Percentiles rank a stretch among this genome's conserved stretches.
These are phyloP conservation scores for Pseudogymnoascus sp. DNA, from an alignment of 2,329 filamentous ascomycete species.

Conservation along the genomic window DNA sequence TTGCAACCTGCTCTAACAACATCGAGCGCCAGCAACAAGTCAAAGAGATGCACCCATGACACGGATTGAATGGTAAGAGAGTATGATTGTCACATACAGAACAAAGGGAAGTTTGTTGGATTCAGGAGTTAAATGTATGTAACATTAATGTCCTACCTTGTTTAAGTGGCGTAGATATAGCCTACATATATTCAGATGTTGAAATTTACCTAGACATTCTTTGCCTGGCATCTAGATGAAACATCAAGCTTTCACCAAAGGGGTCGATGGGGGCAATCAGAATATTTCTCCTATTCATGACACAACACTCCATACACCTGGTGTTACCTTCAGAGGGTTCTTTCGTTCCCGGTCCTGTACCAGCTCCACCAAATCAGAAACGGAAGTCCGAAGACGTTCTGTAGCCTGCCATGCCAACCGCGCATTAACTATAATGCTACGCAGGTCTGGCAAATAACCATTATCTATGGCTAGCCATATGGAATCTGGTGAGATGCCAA, in stretches of 20 bases:
- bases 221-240: not conserved
- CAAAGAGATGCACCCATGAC: not conserved
- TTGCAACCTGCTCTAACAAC: not conserved
- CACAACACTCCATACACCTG: slow-evolving; percentile 19
- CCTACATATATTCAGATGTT: not conserved
- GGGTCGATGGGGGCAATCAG: not conserved
- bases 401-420: slow-evolving; percentile 26
- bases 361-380: slow-evolving; percentile 21
- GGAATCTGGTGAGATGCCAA: slow-evolving; percentile 17
- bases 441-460: slow-evolving; percentile 20
- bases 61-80: not conserved
- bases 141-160: not conserved
- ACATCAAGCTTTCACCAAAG: not conserved
- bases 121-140: not conserved
- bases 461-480: slow-evolving; percentile 25
- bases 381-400: slow-evolving; percentile 17
- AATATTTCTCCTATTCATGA: slow-evolving; percentile 4
- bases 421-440: slow-evolving; percentile 25
- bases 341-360: slow-evolving; percentile 24
- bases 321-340: slow-evolving; percentile 18
- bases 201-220: not conserved
- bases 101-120: not conserved
- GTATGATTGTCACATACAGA: not conserved
- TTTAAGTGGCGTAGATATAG: not conserved
- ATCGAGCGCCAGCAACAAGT: not conserved